Percentiles rank a stretch among this genome's conserved stretches.
phyloP scores from a whole-genome alignment of 176 grass and related monocot genomes.

The Olyra latifolia region DNA sequence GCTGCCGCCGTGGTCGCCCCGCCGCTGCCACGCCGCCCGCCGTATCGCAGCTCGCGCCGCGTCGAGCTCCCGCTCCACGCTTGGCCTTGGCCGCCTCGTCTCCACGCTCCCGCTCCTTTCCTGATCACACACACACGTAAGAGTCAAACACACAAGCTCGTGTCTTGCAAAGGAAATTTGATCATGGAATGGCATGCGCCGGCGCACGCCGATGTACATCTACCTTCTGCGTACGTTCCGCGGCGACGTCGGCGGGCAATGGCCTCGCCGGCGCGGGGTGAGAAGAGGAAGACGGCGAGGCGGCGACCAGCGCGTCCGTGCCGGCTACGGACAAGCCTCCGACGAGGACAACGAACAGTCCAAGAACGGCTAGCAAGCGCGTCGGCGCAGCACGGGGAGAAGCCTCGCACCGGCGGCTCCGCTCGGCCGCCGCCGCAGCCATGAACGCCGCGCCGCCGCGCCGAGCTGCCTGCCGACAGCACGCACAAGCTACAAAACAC shows the following conservation, averaged over 20 bases:
- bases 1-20: background rate
- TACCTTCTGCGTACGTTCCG: background rate
- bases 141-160: background rate
- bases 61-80: constrained; percentile 46
- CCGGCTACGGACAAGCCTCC: background rate
- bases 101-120: background rate
- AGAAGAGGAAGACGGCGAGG: background rate
- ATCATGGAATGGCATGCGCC: background rate
- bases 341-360: background rate
- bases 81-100: background rate
- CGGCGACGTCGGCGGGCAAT: background rate
- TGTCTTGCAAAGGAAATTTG: background rate
- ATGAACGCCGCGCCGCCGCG: background rate
- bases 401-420: background rate
- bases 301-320: background rate
- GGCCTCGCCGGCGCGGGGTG: background rate
- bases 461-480: background rate
- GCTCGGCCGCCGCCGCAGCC: constrained; percentile 4
- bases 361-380: background rate
- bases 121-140: background rate
- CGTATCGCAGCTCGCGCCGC: constrained; percentile 24
- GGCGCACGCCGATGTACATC: background rate
- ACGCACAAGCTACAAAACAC: background rate
- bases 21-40: constrained; percentile 1
- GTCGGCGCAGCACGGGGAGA: background rate